Conservation (phyloP, 1,284 basidiomycete genomes). For the Gomphus bonarii region DNA sequence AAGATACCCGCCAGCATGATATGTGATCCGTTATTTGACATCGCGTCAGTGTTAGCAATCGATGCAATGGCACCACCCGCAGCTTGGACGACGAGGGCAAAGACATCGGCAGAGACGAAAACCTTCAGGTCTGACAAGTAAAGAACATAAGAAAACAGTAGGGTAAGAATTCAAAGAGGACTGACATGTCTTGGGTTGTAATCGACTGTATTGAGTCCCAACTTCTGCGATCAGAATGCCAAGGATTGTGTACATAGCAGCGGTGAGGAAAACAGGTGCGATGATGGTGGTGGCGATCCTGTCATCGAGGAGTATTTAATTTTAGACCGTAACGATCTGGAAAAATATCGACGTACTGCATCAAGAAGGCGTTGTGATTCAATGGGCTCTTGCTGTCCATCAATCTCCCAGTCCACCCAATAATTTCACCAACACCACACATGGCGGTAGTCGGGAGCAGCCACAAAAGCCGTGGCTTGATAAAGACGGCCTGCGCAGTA, state of each 20-base stretch:
- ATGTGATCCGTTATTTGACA: constrained; percentile 20
- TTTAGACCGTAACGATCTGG: not conserved
- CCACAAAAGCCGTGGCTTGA: constrained; percentile 6
- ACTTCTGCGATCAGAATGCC: constrained; percentile 33
- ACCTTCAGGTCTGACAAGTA: constrained; percentile 33
- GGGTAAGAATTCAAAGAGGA: not conserved
- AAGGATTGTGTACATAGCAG: constrained; percentile 46
- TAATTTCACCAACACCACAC: constrained; percentile 8
- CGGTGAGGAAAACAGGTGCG: constrained; percentile 44
- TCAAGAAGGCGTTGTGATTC: constrained; percentile 5
- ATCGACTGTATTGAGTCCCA: constrained; percentile 37
- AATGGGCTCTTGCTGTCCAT: not conserved
- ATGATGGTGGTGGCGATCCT: constrained; percentile 37
- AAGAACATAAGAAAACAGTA: too few species aligned
- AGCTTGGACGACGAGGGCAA: constrained; percentile 20
- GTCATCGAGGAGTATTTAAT: not conserved
- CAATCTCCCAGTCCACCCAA: constrained; percentile 8
- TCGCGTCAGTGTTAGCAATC: constrained; percentile 20
- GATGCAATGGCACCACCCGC: constrained; percentile 44
- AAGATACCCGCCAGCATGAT: constrained; percentile 50
- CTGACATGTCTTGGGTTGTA: constrained; percentile 21
- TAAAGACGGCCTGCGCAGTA: not conserved
- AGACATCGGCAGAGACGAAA: constrained; percentile 38
- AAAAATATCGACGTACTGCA: constrained; percentile 2
- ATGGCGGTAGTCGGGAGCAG: constrained; percentile 3